phyloP scores from a whole-genome alignment of 768 basidiomycete species.

The Pleurotus giganteus region DNA sequence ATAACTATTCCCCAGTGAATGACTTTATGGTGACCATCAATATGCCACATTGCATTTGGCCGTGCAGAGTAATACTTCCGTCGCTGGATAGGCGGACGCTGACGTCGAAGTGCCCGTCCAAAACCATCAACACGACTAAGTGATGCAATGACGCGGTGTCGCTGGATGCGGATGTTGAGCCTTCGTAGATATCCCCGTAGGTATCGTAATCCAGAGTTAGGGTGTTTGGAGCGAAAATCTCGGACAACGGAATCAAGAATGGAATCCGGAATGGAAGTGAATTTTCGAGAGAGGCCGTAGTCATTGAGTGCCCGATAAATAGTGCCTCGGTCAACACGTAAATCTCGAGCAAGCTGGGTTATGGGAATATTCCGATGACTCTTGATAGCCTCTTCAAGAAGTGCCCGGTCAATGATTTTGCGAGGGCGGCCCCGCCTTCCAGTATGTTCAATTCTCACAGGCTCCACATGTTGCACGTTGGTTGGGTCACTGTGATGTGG shows the following conservation, averaged over 20 bases:
- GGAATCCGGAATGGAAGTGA: conserved; percentile 11
- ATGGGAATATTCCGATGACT: conserved; percentile 12
- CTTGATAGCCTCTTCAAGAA: conserved; percentile 11
- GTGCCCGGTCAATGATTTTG: conserved; percentile 9
- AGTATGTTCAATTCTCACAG: conserved; percentile 7
- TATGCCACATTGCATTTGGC: conserved; percentile 28
- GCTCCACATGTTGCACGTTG: neutral
- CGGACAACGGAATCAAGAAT: conserved; percentile 13
- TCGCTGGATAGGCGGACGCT: conserved; percentile 13
- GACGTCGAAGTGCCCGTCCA: conserved; percentile 15
- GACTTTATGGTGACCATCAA: conserved; percentile 33
- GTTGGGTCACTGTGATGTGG: neutral
- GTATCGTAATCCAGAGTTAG: conserved; percentile 24
- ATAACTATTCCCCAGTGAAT: conserved; percentile 24
- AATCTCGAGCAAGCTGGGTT: conserved; percentile 9
- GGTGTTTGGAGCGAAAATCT: conserved; percentile 7
- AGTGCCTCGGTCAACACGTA: conserved; percentile 7
- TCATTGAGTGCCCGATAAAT: neutral
- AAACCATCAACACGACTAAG: conserved; percentile 23
- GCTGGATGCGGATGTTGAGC: conserved; percentile 22
- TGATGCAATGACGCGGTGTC: conserved; percentile 14
- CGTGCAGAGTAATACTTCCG: conserved; percentile 16
- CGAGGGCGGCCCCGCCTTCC: conserved; percentile 14
- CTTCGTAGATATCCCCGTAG: conserved; percentile 21
- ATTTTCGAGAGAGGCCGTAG: neutral